Evolutionary conservation across 345 rosid genomes (phyloP), one percentile per base, ranked within the genome.

Genomic region (Geranium brycei): DNA sequence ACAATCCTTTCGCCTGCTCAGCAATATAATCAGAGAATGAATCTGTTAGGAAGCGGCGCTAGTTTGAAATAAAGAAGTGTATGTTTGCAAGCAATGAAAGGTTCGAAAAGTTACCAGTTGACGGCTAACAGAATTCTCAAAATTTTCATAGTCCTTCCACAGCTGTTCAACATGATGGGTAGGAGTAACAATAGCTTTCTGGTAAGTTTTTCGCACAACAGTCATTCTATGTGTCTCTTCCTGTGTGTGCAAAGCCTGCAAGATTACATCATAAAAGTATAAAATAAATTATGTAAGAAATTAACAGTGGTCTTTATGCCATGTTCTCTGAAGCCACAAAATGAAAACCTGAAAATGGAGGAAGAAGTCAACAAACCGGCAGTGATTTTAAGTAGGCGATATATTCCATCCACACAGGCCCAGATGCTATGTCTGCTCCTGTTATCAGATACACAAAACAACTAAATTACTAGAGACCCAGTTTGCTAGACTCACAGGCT

Each of bases 341-440:
- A 38, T 59, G 51, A 14, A 62, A 53, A 35, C 60, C 8, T 28
- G 62, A 68, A 64, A 41, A 59, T 35, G 65, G 53, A 63, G 51
- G 61, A 68, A 71, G 62, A 65, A 78, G 66, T 78, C 71, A 63
- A 77, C 92, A 47, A 74, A 87, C 97, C 80, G 86, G 99, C 63
- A 86, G 65, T 23, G 95, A 85, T 78, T 86, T 86, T 65, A 93
- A 75, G 76, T 85, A 89, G 68, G 87, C 66, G 62, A 89, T 85
- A 83, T 86, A 89, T 76, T 93, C 99, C 64, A 84, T 77, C 99
- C 99, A 93, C 65, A 89, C 72, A 18, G 97, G 97, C 56, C 99
- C 97, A 62, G 97, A 80, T 81, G 89, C 87, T 59, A 87, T 81
- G 74, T 93, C 99, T 13, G 86, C 73, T 70, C 98, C 98, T 92